Conservation (phyloP, 2,329 filamentous ascomycete genomes). For the Fusarium keratoplasticum region DNA sequence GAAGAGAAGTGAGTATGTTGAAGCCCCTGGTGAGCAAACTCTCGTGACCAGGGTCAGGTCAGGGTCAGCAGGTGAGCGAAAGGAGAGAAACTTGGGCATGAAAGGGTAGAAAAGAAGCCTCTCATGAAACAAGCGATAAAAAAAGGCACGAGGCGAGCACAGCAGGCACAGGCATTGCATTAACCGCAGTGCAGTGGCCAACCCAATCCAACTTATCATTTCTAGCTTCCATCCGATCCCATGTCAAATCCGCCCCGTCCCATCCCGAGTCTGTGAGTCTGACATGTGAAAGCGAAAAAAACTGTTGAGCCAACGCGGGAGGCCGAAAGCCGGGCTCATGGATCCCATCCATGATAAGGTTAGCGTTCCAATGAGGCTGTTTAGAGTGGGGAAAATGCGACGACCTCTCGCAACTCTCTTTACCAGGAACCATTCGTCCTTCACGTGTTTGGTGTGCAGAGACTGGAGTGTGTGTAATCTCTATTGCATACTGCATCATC, state of each 20-base stretch:
- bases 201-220: slow-evolving; percentile 13
- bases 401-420: slow-evolving; percentile 15
- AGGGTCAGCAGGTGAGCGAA: neutral
- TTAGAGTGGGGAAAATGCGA: slow-evolving; percentile 24
- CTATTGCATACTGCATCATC: neutral
- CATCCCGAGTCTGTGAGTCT: slow-evolving; percentile 23
- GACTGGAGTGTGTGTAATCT: neutral
- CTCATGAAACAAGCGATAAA: slow-evolving; percentile 17
- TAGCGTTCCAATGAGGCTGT: slow-evolving; percentile 33
- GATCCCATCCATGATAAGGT: slow-evolving; percentile 27
- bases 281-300: slow-evolving; percentile 43
- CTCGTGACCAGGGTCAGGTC: neutral
- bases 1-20: neutral
- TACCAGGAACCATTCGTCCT: neutral
- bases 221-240: slow-evolving; percentile 10
- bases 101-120: neutral
- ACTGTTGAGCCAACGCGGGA: slow-evolving; percentile 32
- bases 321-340: slow-evolving; percentile 14
- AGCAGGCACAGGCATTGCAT: neutral
- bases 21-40: neutral
- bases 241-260: slow-evolving; percentile 13
- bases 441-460: neutral
- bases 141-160: slow-evolving; percentile 19
- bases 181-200: neutral
- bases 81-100: neutral